A percentile compares a stretch with the other conserved stretches of the same genome.
Evolutionary conservation across 2,329 filamentous ascomycete genomes (phyloP).

Genomic region (Cladorrhinum sp.): DNA sequence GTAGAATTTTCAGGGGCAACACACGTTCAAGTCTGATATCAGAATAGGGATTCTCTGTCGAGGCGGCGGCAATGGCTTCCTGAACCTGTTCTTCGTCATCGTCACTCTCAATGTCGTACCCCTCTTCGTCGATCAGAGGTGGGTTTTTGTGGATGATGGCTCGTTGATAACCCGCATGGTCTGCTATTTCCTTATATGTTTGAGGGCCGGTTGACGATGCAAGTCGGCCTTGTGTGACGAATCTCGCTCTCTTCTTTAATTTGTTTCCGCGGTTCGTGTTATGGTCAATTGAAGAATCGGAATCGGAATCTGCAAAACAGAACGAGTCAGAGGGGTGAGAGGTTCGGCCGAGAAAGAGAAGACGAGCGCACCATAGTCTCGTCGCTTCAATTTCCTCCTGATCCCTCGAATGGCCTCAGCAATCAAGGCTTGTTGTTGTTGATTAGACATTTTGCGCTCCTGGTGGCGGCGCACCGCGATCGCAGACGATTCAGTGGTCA

Average conservation of each 20-base stretch:
- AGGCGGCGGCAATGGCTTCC: constrained; percentile 59
- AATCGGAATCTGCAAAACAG: constrained; percentile 64
- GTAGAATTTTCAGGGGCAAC: constrained; percentile 29
- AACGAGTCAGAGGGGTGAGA: background rate
- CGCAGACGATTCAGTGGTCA: background rate
- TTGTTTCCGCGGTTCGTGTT: constrained; percentile 76
- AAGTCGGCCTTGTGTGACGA: constrained; percentile 67
- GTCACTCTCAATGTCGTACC: constrained; percentile 71
- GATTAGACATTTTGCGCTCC: constrained; percentile 42
- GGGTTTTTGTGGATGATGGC: constrained; percentile 73
- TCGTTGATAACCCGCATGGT: constrained; percentile 70
- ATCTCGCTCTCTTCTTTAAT: constrained; percentile 70
- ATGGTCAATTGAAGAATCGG: constrained; percentile 67
- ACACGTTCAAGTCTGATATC: constrained; percentile 68
- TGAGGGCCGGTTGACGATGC: constrained; percentile 63
- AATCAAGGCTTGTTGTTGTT: constrained; percentile 58
- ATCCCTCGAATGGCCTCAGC: constrained; percentile 65
- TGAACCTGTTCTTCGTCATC: constrained; percentile 64
- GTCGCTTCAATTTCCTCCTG: constrained; percentile 65
- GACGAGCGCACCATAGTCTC: constrained; percentile 52
- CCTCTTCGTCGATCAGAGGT: constrained; percentile 70
- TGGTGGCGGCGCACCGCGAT: background rate
- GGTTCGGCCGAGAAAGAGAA: background rate
- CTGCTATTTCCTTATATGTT: constrained; percentile 72
- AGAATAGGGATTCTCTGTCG: constrained; percentile 71